These are phyloP conservation scores for Entomortierella lignicola DNA, from an alignment of 192 early-diverging fungal genomes.

Conservation along the genomic window DNA sequence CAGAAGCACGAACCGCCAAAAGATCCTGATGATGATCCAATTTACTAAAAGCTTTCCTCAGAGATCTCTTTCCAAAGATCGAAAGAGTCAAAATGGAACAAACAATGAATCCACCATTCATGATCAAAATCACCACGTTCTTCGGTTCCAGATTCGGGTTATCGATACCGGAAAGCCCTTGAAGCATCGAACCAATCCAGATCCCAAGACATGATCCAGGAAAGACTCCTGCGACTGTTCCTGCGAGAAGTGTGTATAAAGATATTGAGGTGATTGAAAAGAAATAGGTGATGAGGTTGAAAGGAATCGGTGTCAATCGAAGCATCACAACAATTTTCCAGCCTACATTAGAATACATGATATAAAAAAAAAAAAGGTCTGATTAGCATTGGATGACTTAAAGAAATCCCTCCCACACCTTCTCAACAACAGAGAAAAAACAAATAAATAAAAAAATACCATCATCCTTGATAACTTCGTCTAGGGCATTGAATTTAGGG, in stretches of 20 bases:
- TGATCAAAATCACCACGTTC: constrained; percentile 54
- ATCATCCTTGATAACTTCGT: constrained; percentile 58
- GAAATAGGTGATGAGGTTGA: constrained; percentile 60
- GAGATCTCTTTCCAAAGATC: constrained; percentile 57
- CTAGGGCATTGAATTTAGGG: constrained; percentile 48
- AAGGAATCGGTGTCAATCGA: constrained; percentile 55
- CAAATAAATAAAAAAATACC: constrained; percentile 26
- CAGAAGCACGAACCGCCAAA: not conserved
- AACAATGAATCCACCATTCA: constrained; percentile 55
- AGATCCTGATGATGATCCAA: constrained; percentile 35
- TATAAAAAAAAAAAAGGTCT: not conserved
- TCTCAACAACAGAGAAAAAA: no score
- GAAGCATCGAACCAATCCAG: constrained; percentile 58
- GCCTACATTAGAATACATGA: constrained; percentile 21
- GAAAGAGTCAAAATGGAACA: constrained; percentile 57
- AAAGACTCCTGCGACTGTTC: constrained; percentile 51
- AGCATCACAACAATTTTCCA: constrained; percentile 63
- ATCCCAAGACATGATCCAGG: constrained; percentile 59
- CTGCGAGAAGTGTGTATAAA: constrained; percentile 48
- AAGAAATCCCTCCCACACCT: no score
- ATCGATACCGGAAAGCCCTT: constrained; percentile 57
- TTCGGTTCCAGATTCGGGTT: constrained; percentile 55
- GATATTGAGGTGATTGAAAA: constrained; percentile 58
- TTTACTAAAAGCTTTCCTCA: constrained; percentile 52
- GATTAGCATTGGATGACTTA: no score